phyloP scores from a whole-genome alignment of 805 yeast genomes.

The Saccharomycopsis babjevae region DNA sequence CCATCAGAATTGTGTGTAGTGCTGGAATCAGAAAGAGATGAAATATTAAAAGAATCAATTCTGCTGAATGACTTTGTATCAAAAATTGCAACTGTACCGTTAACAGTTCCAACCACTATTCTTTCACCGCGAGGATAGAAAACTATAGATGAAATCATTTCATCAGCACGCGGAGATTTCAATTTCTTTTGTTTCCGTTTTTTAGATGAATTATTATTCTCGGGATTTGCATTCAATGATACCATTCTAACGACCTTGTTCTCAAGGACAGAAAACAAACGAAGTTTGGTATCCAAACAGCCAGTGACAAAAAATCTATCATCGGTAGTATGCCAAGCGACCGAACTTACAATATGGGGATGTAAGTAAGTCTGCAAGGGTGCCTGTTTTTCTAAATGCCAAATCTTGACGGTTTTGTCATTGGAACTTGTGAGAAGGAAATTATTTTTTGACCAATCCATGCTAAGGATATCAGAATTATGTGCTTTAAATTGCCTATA shows the following conservation, averaged over 20 bases:
- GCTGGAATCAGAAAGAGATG: neutral
- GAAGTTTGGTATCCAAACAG: conserved; percentile 60
- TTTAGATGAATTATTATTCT: neutral
- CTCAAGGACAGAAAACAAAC: conserved; percentile 84
- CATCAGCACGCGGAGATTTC: conserved; percentile 44
- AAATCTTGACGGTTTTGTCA: conserved; percentile 73
- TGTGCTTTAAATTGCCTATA: conserved; percentile 55
- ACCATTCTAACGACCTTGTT: conserved; percentile 31
- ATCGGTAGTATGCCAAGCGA: conserved; percentile 73
- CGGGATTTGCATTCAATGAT: neutral
- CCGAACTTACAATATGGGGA: conserved; percentile 75
- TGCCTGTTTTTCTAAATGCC: conserved; percentile 67
- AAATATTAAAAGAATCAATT: conserved; percentile 31
- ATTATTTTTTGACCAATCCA: conserved; percentile 84
- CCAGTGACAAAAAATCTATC: conserved; percentile 82
- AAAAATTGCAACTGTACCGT: conserved; percentile 54
- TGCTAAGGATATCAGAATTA: conserved; percentile 53
- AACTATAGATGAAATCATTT: conserved; percentile 64
- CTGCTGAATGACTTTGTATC: conserved; percentile 54
- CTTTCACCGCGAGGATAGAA: conserved; percentile 56
- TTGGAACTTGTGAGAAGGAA: conserved; percentile 72
- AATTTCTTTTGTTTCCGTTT: neutral
- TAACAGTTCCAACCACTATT: conserved; percentile 65
- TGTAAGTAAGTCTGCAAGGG: conserved; percentile 59
- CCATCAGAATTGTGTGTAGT: neutral